Base-by-base conservation (phyloP, 768 basidiomycete genomes). In the Boletus sensibilis region DNA sequence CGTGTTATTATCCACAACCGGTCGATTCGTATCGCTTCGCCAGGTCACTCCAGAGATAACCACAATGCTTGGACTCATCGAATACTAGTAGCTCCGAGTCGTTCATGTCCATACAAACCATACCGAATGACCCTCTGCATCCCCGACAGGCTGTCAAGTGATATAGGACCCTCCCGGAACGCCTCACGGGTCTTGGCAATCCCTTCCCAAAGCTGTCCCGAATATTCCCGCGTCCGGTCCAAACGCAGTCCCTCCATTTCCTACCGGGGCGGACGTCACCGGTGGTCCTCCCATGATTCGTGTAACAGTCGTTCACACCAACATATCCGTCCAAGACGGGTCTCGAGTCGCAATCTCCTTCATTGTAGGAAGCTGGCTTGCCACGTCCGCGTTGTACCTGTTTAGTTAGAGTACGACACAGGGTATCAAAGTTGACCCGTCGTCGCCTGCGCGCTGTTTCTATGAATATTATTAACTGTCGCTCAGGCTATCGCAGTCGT, bases 141-240 rank as follows among this genome's bases (percentile, higher is more conserved):
- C 7, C 5, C 9, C 13, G 12, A n/a, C 25, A 8, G n/a, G 3
- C 10, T 23, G 16, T 27, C 29, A 48, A 23, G 14, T 18, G 20
- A 20, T 25, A 16, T 7, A 31, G 35, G 35, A 13, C 14, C 8
- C 18, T 40, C 41, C 5, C 12, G 20, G 50, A 46, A 33, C 23
- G n/a, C 4, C 13, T 16, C 12, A 23, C n/a, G 16, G 33, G 11
- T 46, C 29, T 12, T 31, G 18, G 33, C 4, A n/a, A 5, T 52
- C 51, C 43, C 29, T 52, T 29, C 37, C 44, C 39, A 33, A 7
- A 13, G 44, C 25, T 29, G n/a, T 55, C 44, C 65, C 62, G 57
- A 33, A 31, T 53, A 46, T 41, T 34, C 56, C 59, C 59, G 55
- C 23, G 20, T 38, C 35, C 31, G 49, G 45, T 38, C 31, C 29